Percentiles rank a stretch among this genome's conserved stretches.
Conservation (phyloP, 306 rosid species). For the Styphnolobium japonicum region DNA sequence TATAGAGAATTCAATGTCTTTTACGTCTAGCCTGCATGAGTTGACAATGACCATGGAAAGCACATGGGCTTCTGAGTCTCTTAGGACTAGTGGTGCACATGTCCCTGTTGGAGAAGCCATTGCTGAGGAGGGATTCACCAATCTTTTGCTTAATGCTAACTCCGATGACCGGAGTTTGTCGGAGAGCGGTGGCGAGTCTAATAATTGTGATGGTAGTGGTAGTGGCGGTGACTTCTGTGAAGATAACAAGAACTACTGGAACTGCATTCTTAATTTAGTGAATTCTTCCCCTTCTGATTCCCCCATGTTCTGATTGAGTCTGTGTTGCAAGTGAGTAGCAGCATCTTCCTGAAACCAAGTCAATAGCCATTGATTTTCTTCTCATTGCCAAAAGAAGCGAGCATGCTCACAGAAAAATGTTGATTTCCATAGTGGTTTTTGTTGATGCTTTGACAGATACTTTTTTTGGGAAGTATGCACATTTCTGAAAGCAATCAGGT, state of each 20-base stretch:
- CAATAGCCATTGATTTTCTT: slow-evolving; percentile 11
- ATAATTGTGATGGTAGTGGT: slow-evolving; percentile 25
- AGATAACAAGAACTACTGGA: slow-evolving; percentile 85
- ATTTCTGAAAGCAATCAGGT: slow-evolving; percentile 18
- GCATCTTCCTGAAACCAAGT: slow-evolving; percentile 8
- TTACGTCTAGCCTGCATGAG: slow-evolving; percentile 40
- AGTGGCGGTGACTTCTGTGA: slow-evolving; percentile 40
- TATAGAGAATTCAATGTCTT: slow-evolving; percentile 46
- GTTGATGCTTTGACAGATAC: slow-evolving; percentile 27
- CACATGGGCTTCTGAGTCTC: slow-evolving; percentile 38
- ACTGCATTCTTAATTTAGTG: slow-evolving; percentile 75
- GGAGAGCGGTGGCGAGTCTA: slow-evolving; percentile 50
- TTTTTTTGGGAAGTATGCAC: background rate
- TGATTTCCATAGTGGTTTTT: slow-evolving; percentile 24
- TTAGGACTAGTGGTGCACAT: slow-evolving; percentile 22
- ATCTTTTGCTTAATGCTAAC: slow-evolving; percentile 60
- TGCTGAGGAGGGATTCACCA: slow-evolving; percentile 71
- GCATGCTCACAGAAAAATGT: background rate
- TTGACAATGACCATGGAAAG: slow-evolving; percentile 47
- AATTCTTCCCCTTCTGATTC: slow-evolving; percentile 79
- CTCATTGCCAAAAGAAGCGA: background rate
- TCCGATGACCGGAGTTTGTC: slow-evolving; percentile 52
- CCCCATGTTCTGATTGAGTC: slow-evolving; percentile 50
- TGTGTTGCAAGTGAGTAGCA: background rate
- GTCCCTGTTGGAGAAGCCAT: slow-evolving; percentile 8